Evolutionary conservation across 495 filamentous ascomycete genomes (phyloP), one percentile per base, ranked within the genome.

Genomic region (Copromyces sp.): DNA sequence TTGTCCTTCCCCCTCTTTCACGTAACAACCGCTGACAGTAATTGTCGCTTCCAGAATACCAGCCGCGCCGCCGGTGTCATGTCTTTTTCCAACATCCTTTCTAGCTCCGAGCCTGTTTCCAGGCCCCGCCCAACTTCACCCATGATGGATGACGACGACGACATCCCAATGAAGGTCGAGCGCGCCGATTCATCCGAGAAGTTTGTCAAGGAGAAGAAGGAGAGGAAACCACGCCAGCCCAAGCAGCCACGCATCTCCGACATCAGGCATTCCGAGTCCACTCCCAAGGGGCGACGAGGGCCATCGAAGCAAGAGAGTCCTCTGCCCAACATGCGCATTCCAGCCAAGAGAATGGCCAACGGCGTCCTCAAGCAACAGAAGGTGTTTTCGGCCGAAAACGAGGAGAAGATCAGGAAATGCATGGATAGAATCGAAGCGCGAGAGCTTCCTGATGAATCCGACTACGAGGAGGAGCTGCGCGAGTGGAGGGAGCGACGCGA

Each of bases 71-170:
- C 90, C 24, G 91, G 94, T 81, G 91, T 94, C 16, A 97, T 97
- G 94, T 93, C 93, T 3, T 93, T 97, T 75, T 93, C 93, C 40
- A 95, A 92, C 78, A 96, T 97, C 71, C 87, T 97, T 42, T 94
- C 93, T 2, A 90, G 86, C 73, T 87, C 91, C 77, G 92, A 93
- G 61, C 86, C 89, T 38, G 79, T 84, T 41, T 75, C 85, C 6
- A 85, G 87, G 74, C 84, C 87, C 2, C 80, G 79, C 76, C 83
- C 82, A 24, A 79, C 70, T 69, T 84, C 77, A 68, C 83, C 80
- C 14, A 72, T 79, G 74, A 61, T 79, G 79, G 53, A 70, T 38
- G 75, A 73, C 82, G 68, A 78, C 53, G 53, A 65, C 14, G 73
- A 73, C 74, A 78, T 73, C 69, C 77, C 37, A 7, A 75, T 68